A percentile compares a stretch with the other conserved stretches of the same genome.
phyloP scores from a whole-genome alignment of 23 red algal genomes.

The Gracilaria caudata region DNA sequence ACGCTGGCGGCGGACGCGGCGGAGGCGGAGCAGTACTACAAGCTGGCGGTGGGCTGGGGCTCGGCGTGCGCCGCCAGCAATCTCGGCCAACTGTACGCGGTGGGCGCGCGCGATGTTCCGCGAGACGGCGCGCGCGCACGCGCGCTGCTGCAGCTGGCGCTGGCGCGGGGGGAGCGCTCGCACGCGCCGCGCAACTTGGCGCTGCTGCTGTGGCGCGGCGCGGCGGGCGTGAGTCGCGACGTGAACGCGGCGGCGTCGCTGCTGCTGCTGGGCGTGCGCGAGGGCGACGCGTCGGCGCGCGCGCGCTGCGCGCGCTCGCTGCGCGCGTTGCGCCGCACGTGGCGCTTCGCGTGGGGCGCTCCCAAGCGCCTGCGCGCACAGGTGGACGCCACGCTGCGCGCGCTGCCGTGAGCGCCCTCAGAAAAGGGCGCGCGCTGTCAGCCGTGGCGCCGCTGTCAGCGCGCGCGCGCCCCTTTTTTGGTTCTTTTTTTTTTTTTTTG shows the following conservation, averaged over 20 bases:
- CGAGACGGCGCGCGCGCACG: slow-evolving; percentile 7
- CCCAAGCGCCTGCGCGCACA: slow-evolving; percentile 1
- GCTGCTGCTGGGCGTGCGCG: slow-evolving; percentile 18
- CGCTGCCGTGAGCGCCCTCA: no score
- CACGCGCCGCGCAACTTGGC: slow-evolving; percentile 55
- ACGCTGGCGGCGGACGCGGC: slow-evolving; percentile 5
- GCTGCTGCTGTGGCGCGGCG: slow-evolving; percentile 38
- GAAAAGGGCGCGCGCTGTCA: no score
- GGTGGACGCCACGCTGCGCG: slow-evolving; percentile 10
- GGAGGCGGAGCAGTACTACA: slow-evolving; percentile 39
- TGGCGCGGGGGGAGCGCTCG: slow-evolving; percentile 53
- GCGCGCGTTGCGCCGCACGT: slow-evolving; percentile 18
- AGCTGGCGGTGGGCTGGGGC: slow-evolving; percentile 52
- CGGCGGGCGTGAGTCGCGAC: background rate
- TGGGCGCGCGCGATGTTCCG: background rate
- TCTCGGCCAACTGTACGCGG: background rate
- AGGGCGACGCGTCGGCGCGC: slow-evolving; percentile 18
- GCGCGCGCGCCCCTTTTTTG: background rate
- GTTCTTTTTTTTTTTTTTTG: background rate
- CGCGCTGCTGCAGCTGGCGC: slow-evolving; percentile 45
- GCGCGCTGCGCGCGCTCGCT: background rate
- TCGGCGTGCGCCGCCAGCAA: slow-evolving; percentile 24
- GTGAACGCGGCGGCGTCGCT: background rate
- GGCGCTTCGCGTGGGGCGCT: slow-evolving; percentile 31
- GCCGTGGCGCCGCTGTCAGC: background rate